phyloP scores from a whole-genome alignment of 2,329 filamentous ascomycete genomes.

The Neofusicoccum kwambonambiense region DNA sequence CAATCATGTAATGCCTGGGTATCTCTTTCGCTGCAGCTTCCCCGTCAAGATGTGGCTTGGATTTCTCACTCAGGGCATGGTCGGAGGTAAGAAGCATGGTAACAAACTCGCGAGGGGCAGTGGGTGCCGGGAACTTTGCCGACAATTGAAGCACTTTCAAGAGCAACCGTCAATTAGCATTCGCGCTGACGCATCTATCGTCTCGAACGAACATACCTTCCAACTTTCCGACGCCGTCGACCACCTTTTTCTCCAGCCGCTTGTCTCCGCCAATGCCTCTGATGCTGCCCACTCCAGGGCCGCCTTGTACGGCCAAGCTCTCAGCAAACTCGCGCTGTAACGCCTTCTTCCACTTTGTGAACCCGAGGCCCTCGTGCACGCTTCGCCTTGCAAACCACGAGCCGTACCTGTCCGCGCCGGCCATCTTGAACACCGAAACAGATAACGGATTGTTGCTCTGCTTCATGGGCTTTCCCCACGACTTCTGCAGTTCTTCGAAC shows the following conservation, averaged over 20 bases:
- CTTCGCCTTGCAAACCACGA: conserved; percentile 88
- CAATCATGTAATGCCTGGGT: conserved; percentile 75
- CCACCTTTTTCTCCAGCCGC: conserved; percentile 62
- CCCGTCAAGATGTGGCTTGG: conserved; percentile 28
- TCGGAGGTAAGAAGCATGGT: conserved; percentile 71
- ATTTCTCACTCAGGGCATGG: conserved; percentile 49
- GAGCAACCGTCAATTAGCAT: not conserved
- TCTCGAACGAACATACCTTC: conserved; percentile 51
- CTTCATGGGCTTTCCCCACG: conserved; percentile 84
- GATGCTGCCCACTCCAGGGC: conserved; percentile 71
- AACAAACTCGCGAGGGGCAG: conserved; percentile 83
- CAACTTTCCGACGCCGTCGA: conserved; percentile 60
- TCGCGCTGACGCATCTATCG: not conserved
- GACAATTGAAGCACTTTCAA: conserved; percentile 74
- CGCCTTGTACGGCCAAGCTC: conserved; percentile 68
- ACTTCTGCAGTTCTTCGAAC: conserved; percentile 65
- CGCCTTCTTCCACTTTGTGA: conserved; percentile 73
- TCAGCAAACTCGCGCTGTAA: conserved; percentile 78
- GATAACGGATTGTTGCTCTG: conserved; percentile 71
- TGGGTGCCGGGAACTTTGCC: conserved; percentile 86
- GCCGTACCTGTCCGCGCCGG: conserved; percentile 75
- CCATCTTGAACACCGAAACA: conserved; percentile 77
- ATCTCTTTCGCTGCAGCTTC: conserved; percentile 36
- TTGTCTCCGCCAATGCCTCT: conserved; percentile 83
- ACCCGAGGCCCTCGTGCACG: conserved; percentile 74